Conservation (phyloP, 2,329 filamentous ascomycete genomes). For the Venturia carpophila region DNA sequence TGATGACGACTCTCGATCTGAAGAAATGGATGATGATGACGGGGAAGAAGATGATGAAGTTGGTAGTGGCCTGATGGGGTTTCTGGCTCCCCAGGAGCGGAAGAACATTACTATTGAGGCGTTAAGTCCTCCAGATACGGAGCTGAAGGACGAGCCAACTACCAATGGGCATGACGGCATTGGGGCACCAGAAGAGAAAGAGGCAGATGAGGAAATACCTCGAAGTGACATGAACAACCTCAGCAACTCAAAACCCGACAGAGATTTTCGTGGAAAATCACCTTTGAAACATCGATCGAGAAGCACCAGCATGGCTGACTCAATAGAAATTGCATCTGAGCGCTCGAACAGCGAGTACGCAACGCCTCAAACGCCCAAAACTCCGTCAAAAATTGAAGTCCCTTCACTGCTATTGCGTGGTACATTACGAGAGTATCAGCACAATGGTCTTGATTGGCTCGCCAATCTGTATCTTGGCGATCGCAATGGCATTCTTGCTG, state of each 20-base stretch:
- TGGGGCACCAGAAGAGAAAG: slow-evolving; percentile 28
- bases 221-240: background rate
- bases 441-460: slow-evolving; percentile 95
- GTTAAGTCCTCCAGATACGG: background rate
- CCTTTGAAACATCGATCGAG: background rate
- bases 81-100: slow-evolving; percentile 31
- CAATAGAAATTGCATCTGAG: background rate
- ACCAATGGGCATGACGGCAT: slow-evolving; percentile 21
- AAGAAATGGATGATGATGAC: slow-evolving; percentile 21
- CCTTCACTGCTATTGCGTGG: slow-evolving; percentile 73
- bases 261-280: background rate
- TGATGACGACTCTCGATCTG: slow-evolving; percentile 28
- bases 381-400: slow-evolving; percentile 49
- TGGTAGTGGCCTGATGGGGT: slow-evolving; percentile 37
- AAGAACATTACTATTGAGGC: slow-evolving; percentile 20
- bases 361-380: slow-evolving; percentile 16
- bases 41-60: slow-evolving; percentile 40
- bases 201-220: slow-evolving; percentile 28
- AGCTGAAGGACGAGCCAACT: slow-evolving; percentile 16
- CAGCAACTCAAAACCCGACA: background rate
- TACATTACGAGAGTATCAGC: slow-evolving; percentile 88
- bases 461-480: slow-evolving; percentile 84
- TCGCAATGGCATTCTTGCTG: slow-evolving; percentile 92
- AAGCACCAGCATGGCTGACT: slow-evolving; percentile 1
- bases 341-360: background rate